These are phyloP conservation scores for Spergularia marina DNA, from an alignment of 148 eudicot species.

Conservation along the genomic window DNA sequence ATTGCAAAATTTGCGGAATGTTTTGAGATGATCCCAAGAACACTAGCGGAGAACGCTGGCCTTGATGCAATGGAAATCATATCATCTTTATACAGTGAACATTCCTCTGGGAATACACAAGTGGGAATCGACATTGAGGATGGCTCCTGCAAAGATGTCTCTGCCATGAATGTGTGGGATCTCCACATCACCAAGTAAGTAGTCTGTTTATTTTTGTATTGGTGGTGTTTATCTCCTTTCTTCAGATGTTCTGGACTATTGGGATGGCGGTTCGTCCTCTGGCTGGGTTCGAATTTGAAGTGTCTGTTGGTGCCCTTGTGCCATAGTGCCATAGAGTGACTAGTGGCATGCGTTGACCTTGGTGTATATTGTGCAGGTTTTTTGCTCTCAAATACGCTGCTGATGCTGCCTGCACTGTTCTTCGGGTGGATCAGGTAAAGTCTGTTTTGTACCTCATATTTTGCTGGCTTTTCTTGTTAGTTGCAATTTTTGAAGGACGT, in stretches of 20 bases:
- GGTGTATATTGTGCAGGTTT: constrained; percentile 43
- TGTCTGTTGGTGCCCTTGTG: too few species aligned
- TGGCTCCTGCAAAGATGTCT: constrained; percentile 74
- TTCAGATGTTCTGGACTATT: too few species aligned
- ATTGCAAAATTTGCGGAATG: constrained; percentile 88
- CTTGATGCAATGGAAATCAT: constrained; percentile 91
- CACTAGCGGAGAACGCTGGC: constrained; percentile 94
- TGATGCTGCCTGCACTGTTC: constrained; percentile 93
- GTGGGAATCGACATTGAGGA: constrained; percentile 87
- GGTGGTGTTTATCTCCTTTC: too few species aligned
- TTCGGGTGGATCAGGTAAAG: constrained; percentile 90
- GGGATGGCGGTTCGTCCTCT: too few species aligned
- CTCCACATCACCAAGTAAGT: constrained; percentile 84
- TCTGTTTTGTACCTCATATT: neutral
- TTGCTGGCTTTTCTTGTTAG: neutral
- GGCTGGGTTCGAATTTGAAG: too few species aligned
- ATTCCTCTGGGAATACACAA: constrained; percentile 74
- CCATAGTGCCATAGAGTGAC: neutral
- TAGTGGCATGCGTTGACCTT: neutral
- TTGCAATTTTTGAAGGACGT: neutral
- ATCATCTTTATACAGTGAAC: constrained; percentile 82
- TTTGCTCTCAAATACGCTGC: constrained; percentile 91
- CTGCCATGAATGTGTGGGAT: constrained; percentile 76
- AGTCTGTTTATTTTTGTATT: constrained; percentile 4
- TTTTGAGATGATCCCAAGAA: constrained; percentile 94